Evolutionary conservation across 2,329 filamentous ascomycete genomes (phyloP).

Genomic region (Ilyonectria sp.): DNA sequence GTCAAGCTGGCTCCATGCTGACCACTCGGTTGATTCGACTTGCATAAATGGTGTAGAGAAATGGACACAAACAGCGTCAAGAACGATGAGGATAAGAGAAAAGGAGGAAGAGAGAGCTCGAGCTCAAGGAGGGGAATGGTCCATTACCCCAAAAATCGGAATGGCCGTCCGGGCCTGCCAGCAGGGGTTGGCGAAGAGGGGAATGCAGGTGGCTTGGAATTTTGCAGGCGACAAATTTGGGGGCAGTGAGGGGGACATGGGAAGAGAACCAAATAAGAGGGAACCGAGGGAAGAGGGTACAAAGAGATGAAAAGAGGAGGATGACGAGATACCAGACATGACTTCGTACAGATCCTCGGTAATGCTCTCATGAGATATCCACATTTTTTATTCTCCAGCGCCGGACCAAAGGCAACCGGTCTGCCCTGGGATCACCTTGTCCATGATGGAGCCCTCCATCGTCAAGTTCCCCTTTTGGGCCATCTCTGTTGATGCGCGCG

Average conservation of each 20-base stretch:
- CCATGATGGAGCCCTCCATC: not conserved
- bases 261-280: not conserved
- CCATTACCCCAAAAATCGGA: slow-evolving; percentile 15
- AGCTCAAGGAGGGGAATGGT: not conserved
- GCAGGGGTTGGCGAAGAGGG: slow-evolving; percentile 19
- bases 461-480: slow-evolving; percentile 13
- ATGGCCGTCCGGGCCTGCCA: slow-evolving; percentile 4
- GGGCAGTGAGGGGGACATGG: not conserved
- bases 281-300: not conserved
- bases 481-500: slow-evolving; percentile 12
- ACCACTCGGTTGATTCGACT: not conserved
- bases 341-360: slow-evolving; percentile 19
- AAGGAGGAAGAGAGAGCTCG: not conserved
- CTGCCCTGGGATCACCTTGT: not conserved
- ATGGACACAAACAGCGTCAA: not conserved
- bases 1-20: not conserved
- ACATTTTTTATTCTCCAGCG: slow-evolving; percentile 1
- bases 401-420: slow-evolving; percentile 9
- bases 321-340: slow-evolving; percentile 5
- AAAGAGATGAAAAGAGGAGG: slow-evolving; percentile 13
- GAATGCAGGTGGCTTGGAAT: slow-evolving; percentile 9
- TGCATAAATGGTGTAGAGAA: not conserved
- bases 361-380: slow-evolving; percentile 13
- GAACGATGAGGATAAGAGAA: not conserved
- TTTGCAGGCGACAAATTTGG: not conserved